Base-by-base conservation (phyloP, 2,329 filamentous ascomycete genomes). In the Epichloe sylvatica region DNA sequence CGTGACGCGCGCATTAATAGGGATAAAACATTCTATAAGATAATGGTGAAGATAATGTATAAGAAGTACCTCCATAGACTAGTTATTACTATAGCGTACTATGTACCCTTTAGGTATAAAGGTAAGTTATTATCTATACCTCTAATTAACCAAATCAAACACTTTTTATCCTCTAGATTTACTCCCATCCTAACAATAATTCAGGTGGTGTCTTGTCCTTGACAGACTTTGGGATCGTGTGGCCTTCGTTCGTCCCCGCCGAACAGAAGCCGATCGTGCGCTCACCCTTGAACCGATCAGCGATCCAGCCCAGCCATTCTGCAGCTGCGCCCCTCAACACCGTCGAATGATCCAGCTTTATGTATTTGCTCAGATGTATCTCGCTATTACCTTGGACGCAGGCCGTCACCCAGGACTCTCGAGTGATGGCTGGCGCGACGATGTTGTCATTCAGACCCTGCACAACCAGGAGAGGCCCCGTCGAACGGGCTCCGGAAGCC, bases 221-320 rank as follows among this genome's bases (percentile, higher is more conserved):
- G 25, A 8, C 25, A 3, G 3, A 25, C 25, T 8, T 8, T 25
- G 25, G 25, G 2, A 3, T 1, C 25, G 7, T 0, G 7, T 25
- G 25, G 25, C 6, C 25, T 7, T 25, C 2, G 21, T 4, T 40
- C 17, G 1, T 15, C n/a, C 11, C 11, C 21, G 21, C 19, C 5
- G 3, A 4, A 40, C 38, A 40, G 1, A 2, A 7, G 9, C 38
- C 38, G 12, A 7, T 1, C 0, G 38, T 21, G 9, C 4, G 15
- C 38, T 40, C 17, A 19, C 38, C 38, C 0, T 9, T 40, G 38
- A 53, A 53, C 12, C 43, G 45, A 9, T 2, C 21, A 36, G 51
- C 52, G 15, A 51, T 47, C 52, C 52, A 53, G 3, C 21, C 33
- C 25, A 55, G 30, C 51, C 51, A 55, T 42, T 55, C 51, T 12